A percentile compares a stretch with the other conserved stretches of the same genome.
phyloP scores from a whole-genome alignment of 2,329 filamentous ascomycete genomes.

The Alternaria hordeiaustralica region DNA sequence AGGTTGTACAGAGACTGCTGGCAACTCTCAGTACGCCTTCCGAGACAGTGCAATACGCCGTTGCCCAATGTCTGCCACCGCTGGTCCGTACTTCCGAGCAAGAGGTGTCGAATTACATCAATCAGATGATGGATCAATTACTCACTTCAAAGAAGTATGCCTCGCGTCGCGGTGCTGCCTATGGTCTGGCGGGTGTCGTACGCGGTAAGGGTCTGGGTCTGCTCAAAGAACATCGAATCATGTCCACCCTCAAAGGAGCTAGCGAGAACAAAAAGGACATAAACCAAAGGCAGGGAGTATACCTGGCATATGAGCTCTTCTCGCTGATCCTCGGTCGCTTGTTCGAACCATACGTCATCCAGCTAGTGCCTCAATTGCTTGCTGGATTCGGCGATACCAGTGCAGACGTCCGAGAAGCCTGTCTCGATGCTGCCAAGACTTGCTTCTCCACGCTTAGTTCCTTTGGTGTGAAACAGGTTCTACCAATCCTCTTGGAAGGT shows the following conservation, averaged over 20 bases:
- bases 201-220: constrained; percentile 84
- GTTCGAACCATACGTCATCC: constrained; percentile 96
- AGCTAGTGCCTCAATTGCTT: constrained; percentile 90
- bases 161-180: constrained; percentile 89
- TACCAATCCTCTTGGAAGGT: constrained; percentile 89
- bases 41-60: constrained; percentile 94
- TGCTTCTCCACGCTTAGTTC: constrained; percentile 94
- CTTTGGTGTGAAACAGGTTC: constrained; percentile 91
- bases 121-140: constrained; percentile 81
- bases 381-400: constrained; percentile 88
- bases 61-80: constrained; percentile 91
- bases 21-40: constrained; percentile 91
- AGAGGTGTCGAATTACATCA: constrained; percentile 79
- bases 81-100: constrained; percentile 82
- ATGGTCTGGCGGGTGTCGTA: constrained; percentile 89
- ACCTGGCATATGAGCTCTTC: constrained; percentile 89
- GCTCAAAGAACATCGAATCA: constrained; percentile 83
- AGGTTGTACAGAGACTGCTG: constrained; percentile 85
- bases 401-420: constrained; percentile 88
- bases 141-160: constrained; percentile 90
- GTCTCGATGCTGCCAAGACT: constrained; percentile 89
- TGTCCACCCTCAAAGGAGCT: constrained; percentile 79
- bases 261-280: constrained; percentile 95
- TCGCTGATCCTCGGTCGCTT: constrained; percentile 83
- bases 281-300: constrained; percentile 85